Evolutionary conservation across 495 filamentous ascomycete genomes (phyloP).

Genomic region (Penicillium salamii): DNA sequence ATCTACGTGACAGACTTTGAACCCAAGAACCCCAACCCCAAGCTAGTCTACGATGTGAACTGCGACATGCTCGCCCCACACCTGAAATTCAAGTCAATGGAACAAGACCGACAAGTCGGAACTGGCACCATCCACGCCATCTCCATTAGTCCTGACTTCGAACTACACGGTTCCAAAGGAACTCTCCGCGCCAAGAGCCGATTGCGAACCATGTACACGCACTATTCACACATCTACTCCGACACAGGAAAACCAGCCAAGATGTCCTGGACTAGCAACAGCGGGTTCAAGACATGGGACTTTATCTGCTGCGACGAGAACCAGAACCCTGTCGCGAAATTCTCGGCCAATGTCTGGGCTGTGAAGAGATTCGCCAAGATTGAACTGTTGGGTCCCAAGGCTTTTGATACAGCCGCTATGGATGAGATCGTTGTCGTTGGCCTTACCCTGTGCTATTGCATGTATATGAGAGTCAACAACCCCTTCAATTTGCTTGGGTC

Average conservation of each 20-base stretch:
- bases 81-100: conserved; percentile 2
- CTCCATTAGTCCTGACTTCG: conserved; percentile 15
- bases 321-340: conserved; percentile 15
- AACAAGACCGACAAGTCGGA: conserved; percentile 8
- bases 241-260: conserved; percentile 9
- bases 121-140: conserved; percentile 14
- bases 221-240: conserved; percentile 16
- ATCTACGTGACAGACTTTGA: neutral
- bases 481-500: neutral
- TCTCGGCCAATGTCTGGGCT: conserved; percentile 18
- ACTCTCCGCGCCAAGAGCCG: conserved; percentile 20
- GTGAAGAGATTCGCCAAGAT: conserved; percentile 21
- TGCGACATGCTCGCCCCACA: neutral
- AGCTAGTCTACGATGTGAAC: neutral
- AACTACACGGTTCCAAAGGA: conserved; percentile 12
- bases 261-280: conserved; percentile 21
- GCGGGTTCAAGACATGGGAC: conserved; percentile 21
- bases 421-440: conserved; percentile 28
- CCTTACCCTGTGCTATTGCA: conserved; percentile 18
- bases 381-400: conserved; percentile 16
- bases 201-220: conserved; percentile 17
- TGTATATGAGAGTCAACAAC: neutral
- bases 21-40: neutral
- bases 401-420: conserved; percentile 6
- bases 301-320: conserved; percentile 22